Evolutionary conservation across 1,284 basidiomycete genomes (phyloP), one percentile per base, ranked within the genome.

Genomic region (Bjerkandera adusta): DNA sequence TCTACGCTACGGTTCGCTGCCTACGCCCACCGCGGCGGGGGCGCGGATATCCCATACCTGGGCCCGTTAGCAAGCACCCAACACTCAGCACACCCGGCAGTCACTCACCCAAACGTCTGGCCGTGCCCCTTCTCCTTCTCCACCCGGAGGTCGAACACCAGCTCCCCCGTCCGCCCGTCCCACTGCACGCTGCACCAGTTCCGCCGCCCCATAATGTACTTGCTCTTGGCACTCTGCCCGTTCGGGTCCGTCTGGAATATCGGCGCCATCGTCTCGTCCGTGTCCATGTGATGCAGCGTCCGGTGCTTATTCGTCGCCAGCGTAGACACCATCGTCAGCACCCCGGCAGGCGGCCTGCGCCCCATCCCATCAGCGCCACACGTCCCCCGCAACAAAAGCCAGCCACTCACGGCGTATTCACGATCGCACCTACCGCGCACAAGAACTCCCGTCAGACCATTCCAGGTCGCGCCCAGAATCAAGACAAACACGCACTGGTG

Each of bases 231-330:
- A 11, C 71, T 49, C 34, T 77, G 73, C 0, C 89, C 95, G 51
- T 92, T 79, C 2, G 93, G 80, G 47, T 97, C 93, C 13, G 71
- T 75, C 6, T 73, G 66, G 65, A 97, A 97, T 5, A 97, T 55
- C 2, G 90, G 89, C 12, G 92, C 85, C 90, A 94, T 93, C 15
- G 66, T 76, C 66, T 99, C 96, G 59, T 97, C 95, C 0, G 88
- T 90, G 4, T 81, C 69, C 5, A 70, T 69, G 51, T 81, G 68
- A 65, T 92, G 89, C 56, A 93, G 66, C 1, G 90, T 92, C 60
- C 82, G 83, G 65, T 99, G 96, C 15, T 77, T 83, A 68, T 96
- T 93, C 2, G 74, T 77, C 0, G 91, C 84, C 18, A 97, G 76
- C 29, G 81, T 76, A 21, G 82, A 82, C 13, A 97, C 90, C 79